Evolutionary conservation across 1,139 yeast species (phyloP).

Genomic region (Lizanozyma gosingica): DNA sequence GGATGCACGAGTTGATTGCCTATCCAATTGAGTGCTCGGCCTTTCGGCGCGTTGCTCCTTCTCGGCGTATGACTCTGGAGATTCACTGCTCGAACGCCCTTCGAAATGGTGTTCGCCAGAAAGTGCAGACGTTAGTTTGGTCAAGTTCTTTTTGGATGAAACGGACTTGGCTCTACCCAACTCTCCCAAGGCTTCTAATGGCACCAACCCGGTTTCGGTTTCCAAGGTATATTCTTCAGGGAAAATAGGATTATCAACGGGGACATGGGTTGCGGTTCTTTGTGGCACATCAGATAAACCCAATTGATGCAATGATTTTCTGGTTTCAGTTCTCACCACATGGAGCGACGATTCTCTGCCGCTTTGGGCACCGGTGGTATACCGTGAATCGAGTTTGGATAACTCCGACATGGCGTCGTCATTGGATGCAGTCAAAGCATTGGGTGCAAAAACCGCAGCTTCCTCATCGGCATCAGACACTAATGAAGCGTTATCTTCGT

Average conservation of each 20-base stretch:
- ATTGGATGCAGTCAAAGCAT: background rate
- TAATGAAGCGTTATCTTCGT: background rate
- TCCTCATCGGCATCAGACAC: conserved; percentile 20
- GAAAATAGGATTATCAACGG: conserved; percentile 58
- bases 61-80: conserved; percentile 1
- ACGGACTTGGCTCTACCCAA: conserved; percentile 49
- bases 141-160: conserved; percentile 17
- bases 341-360: conserved; percentile 15
- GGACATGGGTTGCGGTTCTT: conserved; percentile 10
- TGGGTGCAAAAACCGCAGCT: conserved; percentile 14
- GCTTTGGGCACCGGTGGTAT: background rate
- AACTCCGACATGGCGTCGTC: background rate
- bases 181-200: conserved; percentile 59
- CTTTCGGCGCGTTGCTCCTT: conserved; percentile 4
- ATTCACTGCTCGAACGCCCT: background rate
- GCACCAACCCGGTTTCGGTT: conserved; percentile 81
- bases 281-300: conserved; percentile 49
- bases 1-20: background rate
- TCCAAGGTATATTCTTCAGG: conserved; percentile 89
- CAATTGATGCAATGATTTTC: conserved; percentile 50
- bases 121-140: background rate
- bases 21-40: background rate
- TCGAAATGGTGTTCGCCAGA: background rate
- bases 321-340: conserved; percentile 56
- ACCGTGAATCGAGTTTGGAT: background rate